A percentile compares a stretch with the other conserved stretches of the same genome.
Evolutionary conservation across 345 rosid genomes (phyloP).

Genomic region (Stellera chamaejasme): DNA sequence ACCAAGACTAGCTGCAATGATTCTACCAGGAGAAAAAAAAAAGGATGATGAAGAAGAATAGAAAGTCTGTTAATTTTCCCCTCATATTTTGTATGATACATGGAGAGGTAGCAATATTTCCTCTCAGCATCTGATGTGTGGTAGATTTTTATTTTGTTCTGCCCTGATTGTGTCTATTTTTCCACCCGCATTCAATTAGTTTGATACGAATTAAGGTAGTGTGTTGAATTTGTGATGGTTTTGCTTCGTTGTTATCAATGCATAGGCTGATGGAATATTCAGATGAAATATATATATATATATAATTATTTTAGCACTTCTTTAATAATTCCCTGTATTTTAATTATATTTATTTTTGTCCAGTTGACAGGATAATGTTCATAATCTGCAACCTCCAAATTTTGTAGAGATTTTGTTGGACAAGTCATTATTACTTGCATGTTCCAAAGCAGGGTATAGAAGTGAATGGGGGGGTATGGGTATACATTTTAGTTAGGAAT

Average conservation of each 20-base stretch:
- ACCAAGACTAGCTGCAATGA: background rate
- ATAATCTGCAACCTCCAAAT: background rate
- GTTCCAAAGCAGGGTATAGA: slow-evolving; percentile 19
- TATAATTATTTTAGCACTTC: too few relatives aligned
- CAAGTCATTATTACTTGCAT: slow-evolving; percentile 25
- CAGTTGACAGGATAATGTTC: slow-evolving; percentile 7
- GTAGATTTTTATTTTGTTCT: slow-evolving; percentile 22
- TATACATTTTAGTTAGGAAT: background rate
- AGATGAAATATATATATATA: background rate
- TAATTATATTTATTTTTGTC: background rate
- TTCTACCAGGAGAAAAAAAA: too few relatives aligned
- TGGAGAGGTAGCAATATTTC: slow-evolving; percentile 31
- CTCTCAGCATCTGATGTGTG: slow-evolving; percentile 53
- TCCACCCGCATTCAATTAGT: slow-evolving; percentile 24
- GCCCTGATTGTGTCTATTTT: slow-evolving; percentile 5
- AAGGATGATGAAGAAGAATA: background rate
- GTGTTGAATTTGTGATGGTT: slow-evolving; percentile 44
- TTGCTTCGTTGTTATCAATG: slow-evolving; percentile 37
- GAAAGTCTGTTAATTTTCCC: background rate
- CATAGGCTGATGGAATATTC: slow-evolving; percentile 23
- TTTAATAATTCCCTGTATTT: too few relatives aligned
- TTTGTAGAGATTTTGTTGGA: slow-evolving; percentile 3
- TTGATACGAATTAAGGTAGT: slow-evolving; percentile 22
- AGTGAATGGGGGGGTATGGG: slow-evolving; percentile 9
- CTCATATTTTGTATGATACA: slow-evolving; percentile 50